Percentiles rank a stretch among this genome's conserved stretches.
These are phyloP conservation scores for Aspergillus caelatus DNA, from an alignment of 2,329 filamentous ascomycete species.

Conservation along the genomic window DNA sequence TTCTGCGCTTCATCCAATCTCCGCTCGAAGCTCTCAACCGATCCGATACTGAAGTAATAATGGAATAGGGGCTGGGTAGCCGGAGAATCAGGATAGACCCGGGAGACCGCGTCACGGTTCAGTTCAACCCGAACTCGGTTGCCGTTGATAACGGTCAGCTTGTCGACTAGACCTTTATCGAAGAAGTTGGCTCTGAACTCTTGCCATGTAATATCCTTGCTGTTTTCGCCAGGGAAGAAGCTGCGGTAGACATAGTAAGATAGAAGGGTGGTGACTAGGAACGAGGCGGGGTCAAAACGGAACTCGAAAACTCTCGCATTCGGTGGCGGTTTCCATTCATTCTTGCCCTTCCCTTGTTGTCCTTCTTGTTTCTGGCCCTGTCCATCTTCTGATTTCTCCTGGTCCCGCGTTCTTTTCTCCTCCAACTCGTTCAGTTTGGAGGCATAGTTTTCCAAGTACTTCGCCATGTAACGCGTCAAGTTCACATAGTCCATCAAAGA, in stretches of 20 bases:
- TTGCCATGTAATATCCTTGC: conserved; percentile 92
- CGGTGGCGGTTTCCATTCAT: conserved; percentile 32
- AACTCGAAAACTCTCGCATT: conserved; percentile 48
- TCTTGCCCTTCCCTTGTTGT: conserved; percentile 29
- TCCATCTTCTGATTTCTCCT: conserved; percentile 19
- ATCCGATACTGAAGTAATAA: conserved; percentile 96
- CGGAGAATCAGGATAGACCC: conserved; percentile 75
- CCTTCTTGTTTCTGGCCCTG: conserved; percentile 22
- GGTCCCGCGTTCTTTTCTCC: conserved; percentile 22
- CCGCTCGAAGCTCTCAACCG: conserved; percentile 88
- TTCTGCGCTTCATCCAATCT: conserved; percentile 85
- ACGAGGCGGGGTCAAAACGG: conserved; percentile 58
- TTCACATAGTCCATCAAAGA: conserved; percentile 63
- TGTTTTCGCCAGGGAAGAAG: conserved; percentile 67
- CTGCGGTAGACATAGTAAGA: conserved; percentile 66
- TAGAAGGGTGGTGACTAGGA: conserved; percentile 61
- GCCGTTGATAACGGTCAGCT: conserved; percentile 78
- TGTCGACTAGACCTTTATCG: conserved; percentile 94
- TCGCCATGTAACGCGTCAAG: conserved; percentile 59
- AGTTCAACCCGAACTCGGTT: conserved; percentile 78
- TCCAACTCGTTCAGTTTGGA: conserved; percentile 32
- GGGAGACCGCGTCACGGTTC: conserved; percentile 71
- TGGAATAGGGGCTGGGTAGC: conserved; percentile 70
- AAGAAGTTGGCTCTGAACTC: conserved; percentile 92
- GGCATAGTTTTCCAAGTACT: conserved; percentile 57